Evolutionary conservation across 129 eudicot species (phyloP).

Genomic region (Erigeron canadensis): DNA sequence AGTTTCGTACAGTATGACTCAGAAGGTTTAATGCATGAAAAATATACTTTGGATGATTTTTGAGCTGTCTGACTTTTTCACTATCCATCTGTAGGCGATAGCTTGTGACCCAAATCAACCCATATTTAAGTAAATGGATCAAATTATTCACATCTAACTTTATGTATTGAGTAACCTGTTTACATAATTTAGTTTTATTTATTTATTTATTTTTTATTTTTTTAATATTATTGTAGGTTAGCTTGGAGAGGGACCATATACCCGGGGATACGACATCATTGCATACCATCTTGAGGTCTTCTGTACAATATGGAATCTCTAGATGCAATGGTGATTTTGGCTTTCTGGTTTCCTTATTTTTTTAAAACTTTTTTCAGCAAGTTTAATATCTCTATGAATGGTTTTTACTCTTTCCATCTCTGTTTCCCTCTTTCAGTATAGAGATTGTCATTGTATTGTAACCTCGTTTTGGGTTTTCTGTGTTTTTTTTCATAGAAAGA

Average conservation of each 20-base stretch:
- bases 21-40: background rate
- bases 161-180: conserved; percentile 10
- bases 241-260: conserved; percentile 38
- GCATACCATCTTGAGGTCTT: conserved; percentile 33
- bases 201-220: too few relatives aligned
- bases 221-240: conserved; percentile 23
- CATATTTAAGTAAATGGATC: background rate
- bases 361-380: background rate
- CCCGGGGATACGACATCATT: conserved; percentile 26
- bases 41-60: background rate
- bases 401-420: background rate
- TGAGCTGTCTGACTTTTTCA: background rate
- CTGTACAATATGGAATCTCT: conserved; percentile 23
- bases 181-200: too few relatives aligned
- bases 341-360: conserved; percentile 7
- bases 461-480: background rate
- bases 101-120: background rate
- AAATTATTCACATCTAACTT: background rate
- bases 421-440: background rate
- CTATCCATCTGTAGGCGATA: background rate
- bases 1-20: background rate
- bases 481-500: conserved; percentile 26
- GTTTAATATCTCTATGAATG: background rate
- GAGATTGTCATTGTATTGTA: conserved; percentile 3
- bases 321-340: conserved; percentile 33